phyloP scores from a whole-genome alignment of 257 asterid species.

The Gardenia jasminoides region DNA sequence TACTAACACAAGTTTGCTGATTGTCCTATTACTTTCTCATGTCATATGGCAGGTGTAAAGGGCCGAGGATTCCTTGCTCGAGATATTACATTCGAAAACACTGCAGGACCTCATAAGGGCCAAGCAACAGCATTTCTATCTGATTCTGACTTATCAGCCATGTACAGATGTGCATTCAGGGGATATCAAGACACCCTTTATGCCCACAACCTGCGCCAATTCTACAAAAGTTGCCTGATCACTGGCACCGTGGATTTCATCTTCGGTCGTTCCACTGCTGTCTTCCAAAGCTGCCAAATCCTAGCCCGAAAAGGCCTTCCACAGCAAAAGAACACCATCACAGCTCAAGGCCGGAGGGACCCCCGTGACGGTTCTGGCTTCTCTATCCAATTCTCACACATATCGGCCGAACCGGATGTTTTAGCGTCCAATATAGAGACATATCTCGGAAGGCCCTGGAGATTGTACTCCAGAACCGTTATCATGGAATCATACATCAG shows the following conservation, averaged over 20 bases:
- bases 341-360: conserved; percentile 59
- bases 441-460: conserved; percentile 62
- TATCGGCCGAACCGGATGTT: conserved; percentile 37
- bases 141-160: conserved; percentile 53
- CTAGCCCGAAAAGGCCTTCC: conserved; percentile 50
- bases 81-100: conserved; percentile 67
- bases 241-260: conserved; percentile 73
- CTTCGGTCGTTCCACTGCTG: conserved; percentile 56
- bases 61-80: conserved; percentile 65
- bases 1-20: conserved; percentile 6
- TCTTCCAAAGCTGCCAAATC: conserved; percentile 62
- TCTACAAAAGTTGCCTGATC: conserved; percentile 53
- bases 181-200: conserved; percentile 75
- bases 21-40: neutral
- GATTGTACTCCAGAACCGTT: conserved; percentile 41
- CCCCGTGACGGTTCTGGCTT: conserved; percentile 47
- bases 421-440: conserved; percentile 30
- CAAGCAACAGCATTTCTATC: conserved; percentile 72
- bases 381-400: conserved; percentile 53
- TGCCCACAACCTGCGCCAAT: conserved; percentile 59
- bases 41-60: conserved; percentile 43
- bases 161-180: conserved; percentile 46
- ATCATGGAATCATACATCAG: conserved; percentile 52
- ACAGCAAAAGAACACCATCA: conserved; percentile 59
- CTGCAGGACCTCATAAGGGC: conserved; percentile 62